Evolutionary conservation across 129 eudicot genomes (phyloP).

Genomic region (Centella asiatica): DNA sequence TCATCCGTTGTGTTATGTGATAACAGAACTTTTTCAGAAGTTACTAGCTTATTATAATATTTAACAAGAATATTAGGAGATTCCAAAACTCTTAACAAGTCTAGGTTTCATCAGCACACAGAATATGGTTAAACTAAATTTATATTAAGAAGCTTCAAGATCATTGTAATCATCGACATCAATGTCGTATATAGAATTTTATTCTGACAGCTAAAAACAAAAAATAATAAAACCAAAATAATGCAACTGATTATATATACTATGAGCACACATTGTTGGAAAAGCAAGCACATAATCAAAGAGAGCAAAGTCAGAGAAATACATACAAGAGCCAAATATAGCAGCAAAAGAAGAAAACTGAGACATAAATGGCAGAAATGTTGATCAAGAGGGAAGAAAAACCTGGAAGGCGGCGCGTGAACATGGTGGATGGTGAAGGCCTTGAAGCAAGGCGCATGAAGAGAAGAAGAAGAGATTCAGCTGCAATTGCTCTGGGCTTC

Average conservation of each 20-base stretch:
- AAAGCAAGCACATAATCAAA: conserved; percentile 15
- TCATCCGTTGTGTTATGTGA: neutral
- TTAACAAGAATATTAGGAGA: neutral
- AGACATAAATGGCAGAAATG: conserved; percentile 26
- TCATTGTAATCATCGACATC: conserved; percentile 38
- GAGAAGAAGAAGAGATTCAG: conserved; percentile 52
- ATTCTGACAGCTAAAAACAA: conserved; percentile 31
- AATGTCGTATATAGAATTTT: conserved; percentile 16
- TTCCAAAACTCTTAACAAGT: neutral
- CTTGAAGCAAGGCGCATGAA: conserved; percentile 35
- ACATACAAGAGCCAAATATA: conserved; percentile 24
- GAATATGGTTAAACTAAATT: conserved; percentile 20
- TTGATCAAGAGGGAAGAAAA: conserved; percentile 37
- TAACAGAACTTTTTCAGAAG: neutral
- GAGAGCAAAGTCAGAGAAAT: conserved; percentile 3
- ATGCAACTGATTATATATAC: conserved; percentile 16
- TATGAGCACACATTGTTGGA: conserved; percentile 10
- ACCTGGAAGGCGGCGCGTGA: conserved; percentile 19
- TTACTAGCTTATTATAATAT: neutral
- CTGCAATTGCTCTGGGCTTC: conserved; percentile 18
- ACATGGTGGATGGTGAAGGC: conserved; percentile 32
- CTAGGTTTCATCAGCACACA: conserved; percentile 21
- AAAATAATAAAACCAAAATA: conserved; percentile 22
- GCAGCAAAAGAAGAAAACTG: conserved; percentile 7
- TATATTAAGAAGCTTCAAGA: conserved; percentile 30